Base-by-base conservation (phyloP, 371 early-diverging fungal species). In the Syncephalastrum monosporum region DNA sequence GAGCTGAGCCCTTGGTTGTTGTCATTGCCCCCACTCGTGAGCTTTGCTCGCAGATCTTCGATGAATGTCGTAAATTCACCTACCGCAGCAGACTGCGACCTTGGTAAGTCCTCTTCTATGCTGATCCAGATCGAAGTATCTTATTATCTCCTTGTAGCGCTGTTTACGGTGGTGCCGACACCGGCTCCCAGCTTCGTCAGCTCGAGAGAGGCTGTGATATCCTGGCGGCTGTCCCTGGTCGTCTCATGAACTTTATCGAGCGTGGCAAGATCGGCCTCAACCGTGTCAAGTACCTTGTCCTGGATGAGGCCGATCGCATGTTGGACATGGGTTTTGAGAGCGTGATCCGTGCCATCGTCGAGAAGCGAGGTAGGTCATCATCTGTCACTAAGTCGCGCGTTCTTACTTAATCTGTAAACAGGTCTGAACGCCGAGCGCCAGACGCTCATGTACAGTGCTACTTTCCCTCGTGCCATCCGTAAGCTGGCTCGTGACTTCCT, bases 321-420 rank as follows among this genome's bases (percentile, higher is more conserved):
- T 74, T 99, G 59, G 99, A 99, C 71, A 97, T 98, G 98, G 99
- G 99, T 55, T 99, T 99, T 74, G 99, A 99, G 81, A 86, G 91
- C 21, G 90, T 96, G 67, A 84, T 99, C 29, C 88, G 96, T 66
- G 84, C 83, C 63, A 93, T 99, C 62, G 89, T 98, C 24, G 87
- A 90, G 50, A 90, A 93, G 74, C 90, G 92, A 56, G 72, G 67
- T 63, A 65, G 59, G 61, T 46, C 10, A 33, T n/a, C 19, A 13
- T 16, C 43, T 17, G 10, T 57, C 27, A 6, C n/a, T 2, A 21
- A 21, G 21, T 57, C 17, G 19, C n/a, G 17, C 16, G 10, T 55
- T 12, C 7, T 29, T 43, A 55, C 27, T 23, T 56, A 33, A 1
- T 12, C 8, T 33, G 10, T 60, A 67, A 61, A 41, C 45, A 57